Conservation (phyloP, 495 filamentous ascomycete genomes). For the Podospora comata region DNA sequence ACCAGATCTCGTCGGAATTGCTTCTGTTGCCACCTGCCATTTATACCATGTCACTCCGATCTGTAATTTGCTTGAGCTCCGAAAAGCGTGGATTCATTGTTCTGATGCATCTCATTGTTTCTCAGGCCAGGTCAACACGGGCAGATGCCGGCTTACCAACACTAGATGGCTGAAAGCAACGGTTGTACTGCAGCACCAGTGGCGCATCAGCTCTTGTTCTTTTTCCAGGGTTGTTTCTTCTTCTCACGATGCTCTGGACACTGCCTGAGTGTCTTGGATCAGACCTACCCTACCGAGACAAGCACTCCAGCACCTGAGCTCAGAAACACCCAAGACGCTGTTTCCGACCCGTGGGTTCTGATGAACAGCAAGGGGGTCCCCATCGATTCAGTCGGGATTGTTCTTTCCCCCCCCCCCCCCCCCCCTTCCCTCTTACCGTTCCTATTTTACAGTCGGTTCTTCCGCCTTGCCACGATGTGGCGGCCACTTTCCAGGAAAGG, state of each 20-base stretch:
- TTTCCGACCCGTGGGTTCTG: not conserved
- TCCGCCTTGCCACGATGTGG: not conserved
- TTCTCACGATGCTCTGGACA: not conserved
- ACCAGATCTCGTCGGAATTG: not conserved
- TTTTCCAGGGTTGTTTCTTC: not conserved
- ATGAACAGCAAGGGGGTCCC: not conserved
- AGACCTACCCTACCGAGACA: not conserved
- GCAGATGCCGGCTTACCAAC: not conserved
- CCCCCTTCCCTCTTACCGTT: not conserved
- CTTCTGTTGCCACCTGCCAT: not conserved
- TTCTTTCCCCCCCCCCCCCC: not conserved
- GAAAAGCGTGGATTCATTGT: not conserved
- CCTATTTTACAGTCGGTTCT: not conserved
- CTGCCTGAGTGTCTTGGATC: not conserved
- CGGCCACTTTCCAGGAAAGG: not conserved
- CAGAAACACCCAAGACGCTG: constrained; percentile 1
- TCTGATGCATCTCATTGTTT: not conserved
- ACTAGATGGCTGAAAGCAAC: not conserved
- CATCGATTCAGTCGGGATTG: not conserved
- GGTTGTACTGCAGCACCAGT: constrained; percentile 3
- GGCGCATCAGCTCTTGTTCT: constrained; percentile 2
- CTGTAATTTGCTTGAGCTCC: not conserved
- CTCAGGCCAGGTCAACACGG: not conserved
- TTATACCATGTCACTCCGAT: not conserved
- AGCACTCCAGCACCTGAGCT: not conserved